Conservation (phyloP, 202 grass and related monocot species). For the Carex arenaria region DNA sequence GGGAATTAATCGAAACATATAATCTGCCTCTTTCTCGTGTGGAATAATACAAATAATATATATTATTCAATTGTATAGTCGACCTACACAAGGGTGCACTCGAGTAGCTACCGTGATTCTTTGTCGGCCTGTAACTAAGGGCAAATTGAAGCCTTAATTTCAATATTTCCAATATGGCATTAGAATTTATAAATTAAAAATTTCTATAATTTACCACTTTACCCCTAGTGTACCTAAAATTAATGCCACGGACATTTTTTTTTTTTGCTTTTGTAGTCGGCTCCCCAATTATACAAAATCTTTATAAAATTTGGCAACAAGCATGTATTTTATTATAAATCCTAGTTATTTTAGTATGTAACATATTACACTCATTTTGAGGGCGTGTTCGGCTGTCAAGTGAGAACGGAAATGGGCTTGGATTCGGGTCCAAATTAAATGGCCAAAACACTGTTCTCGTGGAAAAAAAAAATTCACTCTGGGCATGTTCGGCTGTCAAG, state of each 20-base stretch:
- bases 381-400: too few species aligned
- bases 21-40: not conserved
- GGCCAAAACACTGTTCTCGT: too few species aligned
- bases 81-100: slow-evolving; percentile 26
- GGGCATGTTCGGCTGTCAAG: too few species aligned
- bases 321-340: not conserved
- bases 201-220: not conserved
- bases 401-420: too few species aligned
- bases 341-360: not conserved
- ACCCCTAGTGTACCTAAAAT: not conserved
- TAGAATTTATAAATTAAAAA: not conserved
- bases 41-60: not conserved
- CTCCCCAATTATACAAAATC: not conserved
- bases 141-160: slow-evolving; percentile 31
- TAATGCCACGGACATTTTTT: not conserved
- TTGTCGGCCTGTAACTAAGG: slow-evolving; percentile 61
- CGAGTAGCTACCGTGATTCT: slow-evolving; percentile 46
- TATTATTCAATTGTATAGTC: too few species aligned
- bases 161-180: not conserved
- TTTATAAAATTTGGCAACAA: not conserved
- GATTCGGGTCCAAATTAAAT: too few species aligned
- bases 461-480: too few species aligned
- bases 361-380: too few species aligned
- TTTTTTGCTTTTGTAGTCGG: not conserved
- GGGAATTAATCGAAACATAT: not conserved